These are phyloP conservation scores for Ormosia semicastrata DNA, from an alignment of 306 rosid species.

Conservation along the genomic window DNA sequence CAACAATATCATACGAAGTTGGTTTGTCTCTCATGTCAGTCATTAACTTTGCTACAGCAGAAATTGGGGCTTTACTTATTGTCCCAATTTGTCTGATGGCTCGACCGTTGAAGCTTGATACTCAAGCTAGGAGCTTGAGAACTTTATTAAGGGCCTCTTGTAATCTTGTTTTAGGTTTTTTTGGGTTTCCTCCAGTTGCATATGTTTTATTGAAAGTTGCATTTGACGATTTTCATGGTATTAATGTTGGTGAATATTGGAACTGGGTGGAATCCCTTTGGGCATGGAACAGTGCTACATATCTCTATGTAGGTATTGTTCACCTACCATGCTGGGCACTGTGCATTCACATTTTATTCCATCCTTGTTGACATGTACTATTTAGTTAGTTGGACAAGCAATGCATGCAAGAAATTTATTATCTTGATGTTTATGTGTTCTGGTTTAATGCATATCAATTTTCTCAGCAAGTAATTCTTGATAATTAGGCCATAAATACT, in stretches of 20 bases:
- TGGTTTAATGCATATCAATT: not conserved
- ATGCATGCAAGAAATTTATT: conserved; percentile 19
- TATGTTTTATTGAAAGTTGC: conserved; percentile 54
- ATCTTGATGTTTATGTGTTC: conserved; percentile 1
- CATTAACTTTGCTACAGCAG: conserved; percentile 90
- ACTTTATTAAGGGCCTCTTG: conserved; percentile 49
- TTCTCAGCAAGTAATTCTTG: not conserved
- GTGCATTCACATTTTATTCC: conserved; percentile 66
- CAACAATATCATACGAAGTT: too few species aligned
- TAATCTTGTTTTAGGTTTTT: conserved; percentile 61
- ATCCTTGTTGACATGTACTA: conserved; percentile 58
- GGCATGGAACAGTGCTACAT: conserved; percentile 96
- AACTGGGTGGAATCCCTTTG: conserved; percentile 91
- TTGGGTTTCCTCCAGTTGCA: conserved; percentile 74
- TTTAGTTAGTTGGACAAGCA: conserved; percentile 33
- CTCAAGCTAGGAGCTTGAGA: conserved; percentile 42
- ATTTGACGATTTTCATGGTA: conserved; percentile 46
- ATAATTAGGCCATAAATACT: not conserved
- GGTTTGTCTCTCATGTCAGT: conserved; percentile 92
- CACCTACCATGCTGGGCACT: conserved; percentile 93
- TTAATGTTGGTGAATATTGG: conserved; percentile 69
- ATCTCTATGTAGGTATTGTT: conserved; percentile 73
- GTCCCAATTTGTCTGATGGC: conserved; percentile 83
- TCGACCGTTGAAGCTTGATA: conserved; percentile 75
- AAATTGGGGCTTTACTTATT: conserved; percentile 76